Evolutionary conservation across 768 basidiomycete genomes (phyloP), one percentile per base, ranked within the genome.

Genomic region (Pulveroboletus ravenelii): DNA sequence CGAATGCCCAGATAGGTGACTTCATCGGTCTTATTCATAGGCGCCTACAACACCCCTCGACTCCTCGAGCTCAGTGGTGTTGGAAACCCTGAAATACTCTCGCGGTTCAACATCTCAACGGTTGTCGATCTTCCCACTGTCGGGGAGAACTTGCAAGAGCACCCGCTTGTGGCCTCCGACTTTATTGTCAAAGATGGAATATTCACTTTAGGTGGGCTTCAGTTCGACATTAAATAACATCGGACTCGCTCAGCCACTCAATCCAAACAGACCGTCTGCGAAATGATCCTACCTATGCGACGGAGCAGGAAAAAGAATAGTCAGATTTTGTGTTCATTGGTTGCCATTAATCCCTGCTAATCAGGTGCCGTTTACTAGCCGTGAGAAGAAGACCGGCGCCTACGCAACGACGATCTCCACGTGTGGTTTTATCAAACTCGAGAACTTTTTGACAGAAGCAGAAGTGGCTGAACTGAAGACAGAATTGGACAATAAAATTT

Each of bases 101-200:
- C 55, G 3, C 15, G 37, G 17, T 52, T 57, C 8, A 15, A 47
- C 38, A 57, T 57, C 25, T 25, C 37, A 10, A 18, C 35, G 0
- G 12, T 57, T n/a, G 42, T 61, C 9, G 7, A 50, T 10, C 58
- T 59, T 27, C 58, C 59, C 3, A n/a, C 42, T 34, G 58, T 60
- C 6, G 58, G 58, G 10, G 54, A 61, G 48, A 60, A 60, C 36
- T 35, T 60, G 35, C 58, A 60, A 29, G 58, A 59, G 27, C 58
- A 59, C 18, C 54, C 58, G n/a, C 23, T 2, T 32, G n/a, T 61
- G 18, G 6, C 40, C 35, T 47, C 39, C 9, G 56, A 57, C 23
- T 57, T 57, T 36, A 36, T 58, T 32, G 56, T 57, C 31, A 53
- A 57, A 17, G 31, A 58, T 0, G 36, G 40, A n/a, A 27, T 57